These are phyloP conservation scores for Colletotrichum tabaci DNA, from an alignment of 2,329 filamentous ascomycete species.

Conservation along the genomic window DNA sequence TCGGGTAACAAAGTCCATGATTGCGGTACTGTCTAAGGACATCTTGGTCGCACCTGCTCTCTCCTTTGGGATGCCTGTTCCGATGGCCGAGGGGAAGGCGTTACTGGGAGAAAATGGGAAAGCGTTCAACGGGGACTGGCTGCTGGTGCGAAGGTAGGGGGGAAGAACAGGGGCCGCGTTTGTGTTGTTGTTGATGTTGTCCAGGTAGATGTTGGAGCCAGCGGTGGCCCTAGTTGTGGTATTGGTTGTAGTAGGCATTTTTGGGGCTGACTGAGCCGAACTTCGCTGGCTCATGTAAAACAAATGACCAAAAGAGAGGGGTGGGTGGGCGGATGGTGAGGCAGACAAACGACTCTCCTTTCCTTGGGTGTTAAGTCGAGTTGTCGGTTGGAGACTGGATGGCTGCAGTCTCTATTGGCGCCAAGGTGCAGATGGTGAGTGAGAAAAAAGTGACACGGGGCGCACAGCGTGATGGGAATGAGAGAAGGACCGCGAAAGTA, in stretches of 20 bases:
- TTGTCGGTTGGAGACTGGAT: constrained; percentile 13
- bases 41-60: constrained; percentile 43
- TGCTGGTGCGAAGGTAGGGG: constrained; percentile 27
- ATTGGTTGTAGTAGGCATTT: constrained; percentile 27
- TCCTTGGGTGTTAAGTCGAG: constrained; percentile 14
- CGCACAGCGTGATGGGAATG: not conserved
- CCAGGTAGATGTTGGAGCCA: constrained; percentile 24
- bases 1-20: constrained; percentile 64
- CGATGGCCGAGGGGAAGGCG: constrained; percentile 29
- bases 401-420: constrained; percentile 37
- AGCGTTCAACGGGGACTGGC: constrained; percentile 17
- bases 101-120: constrained; percentile 20
- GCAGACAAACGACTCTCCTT: constrained; percentile 8
- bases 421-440: constrained; percentile 8
- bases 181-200: constrained; percentile 16
- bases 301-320: not conserved
- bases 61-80: constrained; percentile 21
- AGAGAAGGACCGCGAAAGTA: constrained; percentile 16
- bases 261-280: constrained; percentile 7
- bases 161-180: constrained; percentile 28
- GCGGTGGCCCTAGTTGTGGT: constrained; percentile 27
- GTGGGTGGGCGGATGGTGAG: constrained; percentile 9
- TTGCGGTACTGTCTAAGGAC: constrained; percentile 46
- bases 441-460: not conserved
- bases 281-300: constrained; percentile 6